Evolutionary conservation across 2,329 filamentous ascomycete species (phyloP), one percentile per base, ranked within the genome.

Genomic region (Penicillium sp.): DNA sequence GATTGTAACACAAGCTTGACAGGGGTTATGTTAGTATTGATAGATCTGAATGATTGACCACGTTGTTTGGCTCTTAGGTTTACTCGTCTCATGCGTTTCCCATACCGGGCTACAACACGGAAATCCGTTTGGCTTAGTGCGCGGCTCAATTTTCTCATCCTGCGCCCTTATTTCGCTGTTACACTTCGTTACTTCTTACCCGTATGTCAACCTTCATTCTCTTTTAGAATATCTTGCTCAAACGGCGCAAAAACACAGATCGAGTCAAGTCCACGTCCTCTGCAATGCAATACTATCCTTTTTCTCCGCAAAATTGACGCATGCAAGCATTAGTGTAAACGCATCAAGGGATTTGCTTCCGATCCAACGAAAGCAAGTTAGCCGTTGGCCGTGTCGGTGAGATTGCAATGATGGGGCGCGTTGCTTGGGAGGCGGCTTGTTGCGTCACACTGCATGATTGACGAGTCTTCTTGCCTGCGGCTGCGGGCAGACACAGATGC

Each of bases 381-480:
- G 48, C 49, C 50, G 53, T 51, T 55, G 53, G 57, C 43, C 42
- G 25, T 22, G 46, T 42, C 6, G 40, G 49, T 33, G 29, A 49
- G 29, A 58, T 56, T 51, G 43, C 18, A 51, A 51, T 53, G 22
- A 40, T 22, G 37, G 18, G 25, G 14, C 27, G 25, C 25, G 18
- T 15, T 35, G 37, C n/a, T 47, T 20, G 53, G 57, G 42, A 35
- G 26, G 35, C 53, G 59, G 59, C 53, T 53, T 46, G 20, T 11
- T 54, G 55, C 27, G 59, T 60, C 27, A 31, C 51, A 60, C 57
- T 44, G 45, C 51, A 55, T 55, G 48, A 48, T 53, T 49, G 51
- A 52, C 45, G 55, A 49, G 57, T 45, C 41, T 44, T 53, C 27
- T 41, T 53, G 23, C 31, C 35, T 37, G 31, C 43, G 18, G 31